These are phyloP conservation scores for Aspergillus sp. DNA, from an alignment of 2,329 filamentous ascomycete genomes.

Conservation along the genomic window DNA sequence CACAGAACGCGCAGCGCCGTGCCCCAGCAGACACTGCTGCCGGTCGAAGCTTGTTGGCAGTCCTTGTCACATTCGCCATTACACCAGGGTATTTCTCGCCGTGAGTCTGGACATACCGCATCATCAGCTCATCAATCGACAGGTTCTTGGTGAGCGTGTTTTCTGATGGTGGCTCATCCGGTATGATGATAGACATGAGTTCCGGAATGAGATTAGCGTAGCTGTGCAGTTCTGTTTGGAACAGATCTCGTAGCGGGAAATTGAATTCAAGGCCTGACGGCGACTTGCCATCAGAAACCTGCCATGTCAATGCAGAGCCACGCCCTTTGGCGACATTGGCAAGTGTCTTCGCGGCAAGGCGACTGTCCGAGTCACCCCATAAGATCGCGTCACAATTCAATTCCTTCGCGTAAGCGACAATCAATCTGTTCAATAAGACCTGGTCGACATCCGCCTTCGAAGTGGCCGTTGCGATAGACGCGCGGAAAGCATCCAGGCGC, in stretches of 20 bases:
- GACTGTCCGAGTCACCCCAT: slow-evolving; percentile 80
- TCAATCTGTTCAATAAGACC: slow-evolving; percentile 64
- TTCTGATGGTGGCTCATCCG: slow-evolving; percentile 31
- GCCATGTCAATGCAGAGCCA: slow-evolving; percentile 75
- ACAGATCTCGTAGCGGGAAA: slow-evolving; percentile 77
- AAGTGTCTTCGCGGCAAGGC: slow-evolving; percentile 77
- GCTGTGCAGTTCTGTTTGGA: slow-evolving; percentile 68
- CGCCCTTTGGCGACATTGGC: slow-evolving; percentile 86
- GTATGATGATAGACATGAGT: slow-evolving; percentile 45
- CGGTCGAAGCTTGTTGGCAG: slow-evolving; percentile 68
- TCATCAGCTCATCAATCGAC: slow-evolving; percentile 87
- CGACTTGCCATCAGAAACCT: slow-evolving; percentile 66
- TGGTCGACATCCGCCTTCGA: slow-evolving; percentile 67
- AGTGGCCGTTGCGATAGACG: slow-evolving; percentile 63
- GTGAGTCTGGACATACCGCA: slow-evolving; percentile 78
- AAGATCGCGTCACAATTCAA: slow-evolving; percentile 63
- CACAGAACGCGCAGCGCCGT: slow-evolving; percentile 59
- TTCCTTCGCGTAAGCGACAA: slow-evolving; percentile 58
- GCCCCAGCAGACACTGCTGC: slow-evolving; percentile 25
- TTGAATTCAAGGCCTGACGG: slow-evolving; percentile 57
- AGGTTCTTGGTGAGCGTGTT: slow-evolving; percentile 48
- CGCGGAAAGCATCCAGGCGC: slow-evolving; percentile 51
- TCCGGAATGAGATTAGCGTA: slow-evolving; percentile 54
- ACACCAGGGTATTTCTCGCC: slow-evolving; percentile 83
- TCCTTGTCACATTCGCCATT: slow-evolving; percentile 91